These are phyloP conservation scores for Boletus rubescentipes DNA, from an alignment of 768 basidiomycete species.

Conservation along the genomic window DNA sequence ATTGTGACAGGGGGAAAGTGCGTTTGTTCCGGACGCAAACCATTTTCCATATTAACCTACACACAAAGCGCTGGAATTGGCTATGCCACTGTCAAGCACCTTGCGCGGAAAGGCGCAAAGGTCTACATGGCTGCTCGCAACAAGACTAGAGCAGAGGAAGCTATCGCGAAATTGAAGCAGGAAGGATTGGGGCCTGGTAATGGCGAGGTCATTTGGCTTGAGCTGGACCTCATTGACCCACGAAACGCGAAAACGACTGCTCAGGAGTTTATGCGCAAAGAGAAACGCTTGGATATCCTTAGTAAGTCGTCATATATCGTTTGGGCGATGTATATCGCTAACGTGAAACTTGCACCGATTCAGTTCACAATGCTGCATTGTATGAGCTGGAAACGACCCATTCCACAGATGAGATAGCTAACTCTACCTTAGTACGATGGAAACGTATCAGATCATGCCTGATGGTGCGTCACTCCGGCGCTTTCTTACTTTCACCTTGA, in stretches of 20 bases:
- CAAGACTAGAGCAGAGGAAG: conserved; percentile 44
- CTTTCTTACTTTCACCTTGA: neutral
- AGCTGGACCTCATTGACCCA: conserved; percentile 53
- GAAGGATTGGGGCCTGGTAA: conserved; percentile 45
- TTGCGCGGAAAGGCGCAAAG: conserved; percentile 54
- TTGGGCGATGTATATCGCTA: neutral
- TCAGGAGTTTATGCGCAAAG: conserved; percentile 47
- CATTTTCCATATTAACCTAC: neutral
- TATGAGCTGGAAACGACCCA: conserved; percentile 22
- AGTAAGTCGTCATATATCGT: conserved; percentile 31
- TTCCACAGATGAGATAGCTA: conserved; percentile 6
- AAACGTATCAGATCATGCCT: conserved; percentile 19
- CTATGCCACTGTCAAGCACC: conserved; percentile 48
- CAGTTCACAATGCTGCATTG: conserved; percentile 60
- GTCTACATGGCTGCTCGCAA: conserved; percentile 58
- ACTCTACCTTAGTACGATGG: conserved; percentile 17
- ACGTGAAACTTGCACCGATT: neutral
- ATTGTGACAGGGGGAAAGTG: conserved; percentile 62
- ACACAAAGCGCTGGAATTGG: conserved; percentile 48
- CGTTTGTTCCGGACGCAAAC: neutral
- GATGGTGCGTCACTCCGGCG: conserved; percentile 23
- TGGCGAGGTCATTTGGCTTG: conserved; percentile 48
- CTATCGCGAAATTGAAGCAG: conserved; percentile 44
- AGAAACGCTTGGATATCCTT: conserved; percentile 54
- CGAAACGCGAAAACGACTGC: conserved; percentile 47